A percentile compares a stretch with the other conserved stretches of the same genome.
Conservation (phyloP, 1,139 yeast species). For the Suhomyces chickasaworum region DNA sequence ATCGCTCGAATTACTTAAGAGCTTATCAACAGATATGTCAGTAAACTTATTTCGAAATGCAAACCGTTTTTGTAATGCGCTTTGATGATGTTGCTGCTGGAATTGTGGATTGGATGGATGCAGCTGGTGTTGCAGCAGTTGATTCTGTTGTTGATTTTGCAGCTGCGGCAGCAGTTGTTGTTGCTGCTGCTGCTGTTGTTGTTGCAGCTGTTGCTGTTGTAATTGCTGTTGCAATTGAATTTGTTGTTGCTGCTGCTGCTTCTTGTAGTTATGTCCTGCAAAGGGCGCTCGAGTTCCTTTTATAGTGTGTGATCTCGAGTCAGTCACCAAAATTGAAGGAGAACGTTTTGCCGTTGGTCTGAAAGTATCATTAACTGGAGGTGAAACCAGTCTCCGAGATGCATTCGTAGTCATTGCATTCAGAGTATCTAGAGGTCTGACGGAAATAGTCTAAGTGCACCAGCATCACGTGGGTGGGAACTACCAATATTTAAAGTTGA, state of each 20-base stretch:
- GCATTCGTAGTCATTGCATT: conserved; percentile 5
- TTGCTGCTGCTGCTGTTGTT: too few relatives aligned
- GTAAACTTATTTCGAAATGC: conserved; percentile 54
- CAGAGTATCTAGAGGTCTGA: neutral
- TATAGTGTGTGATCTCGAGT: conserved; percentile 62
- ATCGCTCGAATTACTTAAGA: conserved; percentile 75
- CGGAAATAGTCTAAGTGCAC: neutral
- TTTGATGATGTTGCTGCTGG: conserved; percentile 23
- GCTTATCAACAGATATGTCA: conserved; percentile 69
- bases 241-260: conserved; percentile 37
- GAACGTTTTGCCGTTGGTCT: conserved; percentile 83
- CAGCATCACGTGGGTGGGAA: neutral
- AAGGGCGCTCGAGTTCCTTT: conserved; percentile 79
- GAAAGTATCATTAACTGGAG: conserved; percentile 16
- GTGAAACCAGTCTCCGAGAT: conserved; percentile 9
- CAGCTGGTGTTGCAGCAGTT: conserved; percentile 17
- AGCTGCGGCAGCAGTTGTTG: conserved; percentile 15
- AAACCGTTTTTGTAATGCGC: conserved; percentile 30
- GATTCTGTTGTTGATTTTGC: conserved; percentile 17
- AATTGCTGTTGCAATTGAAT: conserved; percentile 14
- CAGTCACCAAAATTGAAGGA: conserved; percentile 92
- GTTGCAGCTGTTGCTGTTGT: conserved; percentile 17
- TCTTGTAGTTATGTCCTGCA: conserved; percentile 60
- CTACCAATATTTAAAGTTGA: neutral
- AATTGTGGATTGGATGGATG: conserved; percentile 17